Base-by-base conservation (phyloP, 2,329 filamentous ascomycete genomes). In the Cadophora gregata region DNA sequence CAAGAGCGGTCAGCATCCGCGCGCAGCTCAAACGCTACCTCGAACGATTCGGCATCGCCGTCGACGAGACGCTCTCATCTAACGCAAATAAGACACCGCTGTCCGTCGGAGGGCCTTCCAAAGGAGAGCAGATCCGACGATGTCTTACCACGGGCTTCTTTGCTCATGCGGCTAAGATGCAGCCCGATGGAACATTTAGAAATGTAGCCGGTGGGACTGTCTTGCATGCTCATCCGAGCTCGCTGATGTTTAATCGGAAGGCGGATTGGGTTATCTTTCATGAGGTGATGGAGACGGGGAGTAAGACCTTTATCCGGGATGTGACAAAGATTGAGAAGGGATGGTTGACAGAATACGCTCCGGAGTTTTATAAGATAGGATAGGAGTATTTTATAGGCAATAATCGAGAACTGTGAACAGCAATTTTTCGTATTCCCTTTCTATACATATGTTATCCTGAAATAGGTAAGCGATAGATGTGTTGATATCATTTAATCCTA, bases 201-300 rank as follows among this genome's bases (percentile, higher is more conserved):
- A 95, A 93, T 60, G 89, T 97, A n/a, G 89, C 90, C 68, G 93
- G 93, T 33, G 88, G 88, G 47, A 90, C 90, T 60, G 86, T 88
- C 4, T 82, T 98, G 62, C 87, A 97, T 81, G 93, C 93, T 25
- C 96, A 99, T 79, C 96, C 96, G 0, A 97, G 88, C 75, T 96
- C 92, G 47, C 81, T 98, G 72, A 93, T 98, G 88, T 98, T 98
- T 82, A 97, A 97, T 78, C 89, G 94, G 65, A 97, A 96, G 81
- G 93, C 93, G 12, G 93, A 97, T 70, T 98, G 95, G 93, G 93
- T 98, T 10, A 86, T 99, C 38, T 99, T 97, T 76, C 91, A 96
- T 74, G 95, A 97, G 80, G 88, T 97, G 45, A 88, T 97, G 84
- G 93, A 98, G 81, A 96, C 92, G 4, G 88, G 90, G 10, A 88